These are phyloP conservation scores for Tagetes erecta DNA, from an alignment of 129 eudicot species.

Conservation along the genomic window DNA sequence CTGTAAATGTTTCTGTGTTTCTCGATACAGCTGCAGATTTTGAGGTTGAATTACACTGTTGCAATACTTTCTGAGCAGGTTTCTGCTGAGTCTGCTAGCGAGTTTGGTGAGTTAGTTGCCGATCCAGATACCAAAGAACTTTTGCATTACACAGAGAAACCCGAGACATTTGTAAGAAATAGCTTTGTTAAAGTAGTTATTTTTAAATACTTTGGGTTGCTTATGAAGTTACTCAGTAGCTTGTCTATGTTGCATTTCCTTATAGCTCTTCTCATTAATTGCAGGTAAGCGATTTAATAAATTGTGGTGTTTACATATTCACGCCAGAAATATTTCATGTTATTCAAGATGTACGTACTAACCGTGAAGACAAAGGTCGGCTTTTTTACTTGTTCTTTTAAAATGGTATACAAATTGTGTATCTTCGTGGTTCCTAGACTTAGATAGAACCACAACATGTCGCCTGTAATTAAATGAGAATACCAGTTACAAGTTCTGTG, in stretches of 20 bases:
- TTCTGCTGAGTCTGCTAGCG: conserved; percentile 91
- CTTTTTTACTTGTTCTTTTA: conserved; percentile 2
- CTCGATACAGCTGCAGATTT: background rate
- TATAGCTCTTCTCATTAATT: conserved; percentile 15
- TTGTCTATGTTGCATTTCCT: conserved; percentile 25
- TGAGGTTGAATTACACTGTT: conserved; percentile 5
- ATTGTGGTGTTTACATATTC: conserved; percentile 90
- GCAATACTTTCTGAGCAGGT: conserved; percentile 51
- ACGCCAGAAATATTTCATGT: conserved; percentile 74
- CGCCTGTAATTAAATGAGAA: background rate
- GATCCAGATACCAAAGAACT: conserved; percentile 91
- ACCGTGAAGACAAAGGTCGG: conserved; percentile 72
- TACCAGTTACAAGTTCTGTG: background rate
- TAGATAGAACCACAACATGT: background rate
- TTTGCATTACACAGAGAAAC: conserved; percentile 97
- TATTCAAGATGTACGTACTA: conserved; percentile 63
- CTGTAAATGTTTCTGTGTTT: background rate
- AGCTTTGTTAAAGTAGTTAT: background rate
- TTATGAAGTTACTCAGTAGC: background rate
- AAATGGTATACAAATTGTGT: background rate
- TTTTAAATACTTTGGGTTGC: too few relatives aligned
- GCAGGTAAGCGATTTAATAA: conserved; percentile 92
- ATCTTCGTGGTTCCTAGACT: background rate
- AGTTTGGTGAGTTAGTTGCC: conserved; percentile 95
- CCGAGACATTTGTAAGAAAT: conserved; percentile 91